Conservation (phyloP, 257 asterid genomes). For the Henckelia pumila region DNA sequence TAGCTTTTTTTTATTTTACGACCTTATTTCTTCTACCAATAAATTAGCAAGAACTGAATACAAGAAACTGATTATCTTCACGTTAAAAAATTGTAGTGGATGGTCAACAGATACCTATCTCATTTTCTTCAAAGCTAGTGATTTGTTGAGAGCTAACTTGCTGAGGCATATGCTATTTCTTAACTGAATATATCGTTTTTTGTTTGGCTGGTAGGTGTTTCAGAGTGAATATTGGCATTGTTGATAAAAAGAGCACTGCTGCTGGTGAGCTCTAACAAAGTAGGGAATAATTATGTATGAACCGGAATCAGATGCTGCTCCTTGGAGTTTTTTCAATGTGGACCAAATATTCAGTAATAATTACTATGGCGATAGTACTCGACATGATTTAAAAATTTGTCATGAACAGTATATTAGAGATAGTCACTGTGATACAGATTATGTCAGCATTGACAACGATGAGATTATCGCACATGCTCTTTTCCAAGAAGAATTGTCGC, state of each 20-base stretch:
- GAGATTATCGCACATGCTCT: slow-evolving; percentile 59
- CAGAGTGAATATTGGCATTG: slow-evolving; percentile 2
- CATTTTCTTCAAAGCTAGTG: background rate
- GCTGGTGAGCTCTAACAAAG: slow-evolving; percentile 27
- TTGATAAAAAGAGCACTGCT: slow-evolving; percentile 26
- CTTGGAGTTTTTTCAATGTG: slow-evolving; percentile 59
- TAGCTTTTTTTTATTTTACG: no score
- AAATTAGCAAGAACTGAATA: background rate
- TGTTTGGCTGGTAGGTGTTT: slow-evolving; percentile 20
- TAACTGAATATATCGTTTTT: slow-evolving; percentile 10
- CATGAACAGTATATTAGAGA: slow-evolving; percentile 61
- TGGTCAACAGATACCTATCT: background rate
- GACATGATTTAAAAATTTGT: slow-evolving; percentile 62
- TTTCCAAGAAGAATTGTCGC: slow-evolving; percentile 62
- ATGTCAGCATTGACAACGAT: slow-evolving; percentile 43
- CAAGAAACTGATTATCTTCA: background rate
- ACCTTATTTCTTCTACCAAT: background rate
- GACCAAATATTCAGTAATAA: slow-evolving; percentile 65
- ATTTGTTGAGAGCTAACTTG: slow-evolving; percentile 13
- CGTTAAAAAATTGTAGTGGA: background rate
- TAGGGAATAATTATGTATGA: slow-evolving; percentile 48
- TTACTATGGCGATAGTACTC: slow-evolving; percentile 69
- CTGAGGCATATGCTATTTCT: slow-evolving; percentile 5
- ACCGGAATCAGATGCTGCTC: slow-evolving; percentile 63
- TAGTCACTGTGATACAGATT: slow-evolving; percentile 31